Percentiles rank a stretch among this genome's conserved stretches.
Evolutionary conservation across 2,329 filamentous ascomycete genomes (phyloP).

Genomic region (Knufia fluminis): DNA sequence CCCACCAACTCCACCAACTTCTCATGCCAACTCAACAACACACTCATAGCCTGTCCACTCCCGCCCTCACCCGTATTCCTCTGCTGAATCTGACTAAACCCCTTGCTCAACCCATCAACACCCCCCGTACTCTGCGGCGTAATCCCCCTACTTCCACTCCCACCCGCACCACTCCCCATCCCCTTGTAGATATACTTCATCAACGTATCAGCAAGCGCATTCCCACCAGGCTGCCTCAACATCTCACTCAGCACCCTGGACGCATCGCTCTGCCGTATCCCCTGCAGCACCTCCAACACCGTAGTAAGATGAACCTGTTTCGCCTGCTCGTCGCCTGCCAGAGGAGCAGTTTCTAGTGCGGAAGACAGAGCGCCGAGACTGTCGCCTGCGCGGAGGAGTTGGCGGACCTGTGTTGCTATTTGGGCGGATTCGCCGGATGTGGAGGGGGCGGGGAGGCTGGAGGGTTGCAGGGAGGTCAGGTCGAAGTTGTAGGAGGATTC

Average conservation of each 20-base stretch:
- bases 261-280: slow-evolving; percentile 95
- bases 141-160: slow-evolving; percentile 14
- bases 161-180: slow-evolving; percentile 18
- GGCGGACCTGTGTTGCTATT: slow-evolving; percentile 71
- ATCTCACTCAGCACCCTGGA: slow-evolving; percentile 75
- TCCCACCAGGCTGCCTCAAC: slow-evolving; percentile 67
- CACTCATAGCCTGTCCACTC: slow-evolving; percentile 85
- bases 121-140: slow-evolving; percentile 64
- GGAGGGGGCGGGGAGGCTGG: slow-evolving; percentile 57
- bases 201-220: slow-evolving; percentile 78
- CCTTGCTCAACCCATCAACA: slow-evolving; percentile 9
- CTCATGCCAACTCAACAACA: slow-evolving; percentile 96
- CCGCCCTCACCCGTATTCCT: slow-evolving; percentile 54
- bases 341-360: slow-evolving; percentile 73
- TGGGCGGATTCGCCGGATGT: slow-evolving; percentile 69
- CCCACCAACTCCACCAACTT: slow-evolving; percentile 94
- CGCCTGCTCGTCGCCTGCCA: slow-evolving; percentile 47
- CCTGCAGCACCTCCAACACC: slow-evolving; percentile 86
- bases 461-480: slow-evolving; percentile 69
- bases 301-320: slow-evolving; percentile 80
- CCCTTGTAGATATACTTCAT: slow-evolving; percentile 84
- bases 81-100: slow-evolving; percentile 67
- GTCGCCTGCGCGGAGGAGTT: slow-evolving; percentile 79
- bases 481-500: slow-evolving; percentile 91
- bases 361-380: slow-evolving; percentile 75